Evolutionary conservation across 2,329 filamentous ascomycete genomes (phyloP), one percentile per base, ranked within the genome.

Genomic region (Saccharata proteae): DNA sequence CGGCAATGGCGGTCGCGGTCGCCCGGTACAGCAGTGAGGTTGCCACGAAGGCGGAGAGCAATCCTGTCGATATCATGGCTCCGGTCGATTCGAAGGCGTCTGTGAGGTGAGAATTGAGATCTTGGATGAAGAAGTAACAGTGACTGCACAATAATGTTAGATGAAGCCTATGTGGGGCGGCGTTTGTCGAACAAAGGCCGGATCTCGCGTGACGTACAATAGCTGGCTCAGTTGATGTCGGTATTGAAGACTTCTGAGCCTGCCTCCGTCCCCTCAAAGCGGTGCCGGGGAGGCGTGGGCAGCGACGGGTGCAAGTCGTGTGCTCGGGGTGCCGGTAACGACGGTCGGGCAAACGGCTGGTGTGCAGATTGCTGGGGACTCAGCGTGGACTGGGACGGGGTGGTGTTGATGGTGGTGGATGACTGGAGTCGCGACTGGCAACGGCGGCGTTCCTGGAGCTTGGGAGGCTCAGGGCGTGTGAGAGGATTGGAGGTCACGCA

Each of bases 51-150:
- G 45, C 50, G 39, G 51, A 49, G 33, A 45, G 32, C 30, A 49
- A 31, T 36, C 38, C 46, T 43, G 48, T 40, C 38, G 47, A 48
- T 15, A 55, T 37, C 54, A 57, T 57, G 41, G 30, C 46, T n/a
- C n/a, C n/a, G n/a, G n/a, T n/a, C n/a, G n/a, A n/a, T n/a, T n/a
- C n/a, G n/a, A n/a, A n/a, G n/a, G n/a, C n/a, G n/a, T n/a, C n/a
- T n/a, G n/a, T n/a, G n/a, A n/a, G n/a, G n/a, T n/a, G n/a, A n/a
- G n/a, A n/a, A n/a, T n/a, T n/a, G n/a, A n/a, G n/a, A n/a, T n/a
- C n/a, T n/a, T n/a, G n/a, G n/a, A n/a, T n/a, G n/a, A n/a, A n/a
- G n/a, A n/a, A n/a, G n/a, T n/a, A n/a, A n/a, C n/a, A n/a, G n/a
- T n/a, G n/a, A n/a, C n/a, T n/a, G n/a, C n/a, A n/a, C n/a, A n/a